These are phyloP conservation scores for Pleurotus sapidus DNA, from an alignment of 768 basidiomycete genomes.

Conservation along the genomic window DNA sequence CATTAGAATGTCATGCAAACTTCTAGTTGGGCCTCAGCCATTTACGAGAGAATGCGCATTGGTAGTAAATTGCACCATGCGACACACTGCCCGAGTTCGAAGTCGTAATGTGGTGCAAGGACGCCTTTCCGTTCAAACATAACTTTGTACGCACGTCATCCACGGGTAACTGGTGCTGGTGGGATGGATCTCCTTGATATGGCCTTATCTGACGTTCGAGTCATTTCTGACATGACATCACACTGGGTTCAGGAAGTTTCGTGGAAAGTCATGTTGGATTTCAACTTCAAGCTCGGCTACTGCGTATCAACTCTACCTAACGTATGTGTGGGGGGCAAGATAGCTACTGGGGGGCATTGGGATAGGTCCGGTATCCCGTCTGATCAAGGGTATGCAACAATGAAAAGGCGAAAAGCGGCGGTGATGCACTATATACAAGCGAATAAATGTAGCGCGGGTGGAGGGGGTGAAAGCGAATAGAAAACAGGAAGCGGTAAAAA, in stretches of 20 bases:
- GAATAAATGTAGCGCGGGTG: slow-evolving; percentile 5
- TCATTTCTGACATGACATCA: too few relatives aligned
- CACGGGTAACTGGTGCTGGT: too few relatives aligned
- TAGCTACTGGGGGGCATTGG: slow-evolving; percentile 4
- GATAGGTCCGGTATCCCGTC: slow-evolving; percentile 4
- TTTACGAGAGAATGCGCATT: neutral
- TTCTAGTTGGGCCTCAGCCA: neutral
- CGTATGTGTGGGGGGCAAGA: neutral
- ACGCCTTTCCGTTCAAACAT: too few relatives aligned
- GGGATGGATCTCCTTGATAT: too few relatives aligned
- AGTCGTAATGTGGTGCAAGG: too few relatives aligned
- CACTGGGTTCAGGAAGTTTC: too few relatives aligned
- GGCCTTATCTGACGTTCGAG: too few relatives aligned
- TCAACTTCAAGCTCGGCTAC: too few relatives aligned
- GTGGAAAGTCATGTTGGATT: too few relatives aligned
- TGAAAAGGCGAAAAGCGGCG: slow-evolving; percentile 3
- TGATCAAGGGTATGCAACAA: slow-evolving; percentile 4
- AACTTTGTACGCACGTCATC: too few relatives aligned
- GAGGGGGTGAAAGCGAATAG: neutral
- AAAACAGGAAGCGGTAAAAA: neutral
- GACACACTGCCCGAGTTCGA: too few relatives aligned
- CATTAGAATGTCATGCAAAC: neutral
- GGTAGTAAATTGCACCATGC: neutral
- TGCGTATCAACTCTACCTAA: neutral
- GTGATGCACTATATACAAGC: slow-evolving; percentile 4